A percentile compares a stretch with the other conserved stretches of the same genome.
These are phyloP conservation scores for Rhodotorula paludigena DNA, from an alignment of 768 basidiomycete genomes.

Conservation along the genomic window DNA sequence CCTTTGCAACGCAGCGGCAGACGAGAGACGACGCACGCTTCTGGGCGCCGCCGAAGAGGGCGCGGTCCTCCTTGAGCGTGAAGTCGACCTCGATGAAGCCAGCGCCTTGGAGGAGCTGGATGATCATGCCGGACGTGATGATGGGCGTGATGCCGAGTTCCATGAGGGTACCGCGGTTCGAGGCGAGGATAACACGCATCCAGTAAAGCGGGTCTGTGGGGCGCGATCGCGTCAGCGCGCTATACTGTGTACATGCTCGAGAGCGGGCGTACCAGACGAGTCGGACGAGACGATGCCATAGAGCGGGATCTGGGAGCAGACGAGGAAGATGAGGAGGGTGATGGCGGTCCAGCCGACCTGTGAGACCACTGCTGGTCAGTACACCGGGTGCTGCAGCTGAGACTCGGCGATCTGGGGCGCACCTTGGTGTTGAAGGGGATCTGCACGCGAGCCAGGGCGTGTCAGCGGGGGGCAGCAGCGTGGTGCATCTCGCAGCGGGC, in stretches of 20 bases:
- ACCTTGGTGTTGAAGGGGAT: conserved; percentile 98
- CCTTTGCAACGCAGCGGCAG: not conserved
- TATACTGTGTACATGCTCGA: not conserved
- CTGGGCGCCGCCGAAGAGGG: conserved; percentile 90
- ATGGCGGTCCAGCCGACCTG: conserved; percentile 86
- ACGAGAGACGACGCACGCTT: conserved; percentile 61
- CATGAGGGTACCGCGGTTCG: conserved; percentile 98
- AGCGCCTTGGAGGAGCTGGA: conserved; percentile 96
- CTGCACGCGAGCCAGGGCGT: conserved; percentile 49
- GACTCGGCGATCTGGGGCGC: not conserved
- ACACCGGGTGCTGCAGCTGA: no score
- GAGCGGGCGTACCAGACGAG: conserved; percentile 57
- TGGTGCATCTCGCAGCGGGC: conserved; percentile 14
- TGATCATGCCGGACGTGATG: conserved; percentile 98
- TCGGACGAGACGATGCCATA: conserved; percentile 99
- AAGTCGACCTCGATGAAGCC: conserved; percentile 98
- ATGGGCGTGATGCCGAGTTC: conserved; percentile 98
- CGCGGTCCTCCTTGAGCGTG: conserved; percentile 90
- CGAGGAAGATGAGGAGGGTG: conserved; percentile 97
- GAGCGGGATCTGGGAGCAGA: conserved; percentile 97
- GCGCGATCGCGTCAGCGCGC: not conserved
- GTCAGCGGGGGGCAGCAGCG: not conserved
- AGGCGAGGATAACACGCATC: conserved; percentile 99
- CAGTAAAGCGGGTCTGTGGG: conserved; percentile 87
- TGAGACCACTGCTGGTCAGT: not conserved